These are phyloP conservation scores for Claviceps maximensis DNA, from an alignment of 2,329 filamentous ascomycete species.

Conservation along the genomic window DNA sequence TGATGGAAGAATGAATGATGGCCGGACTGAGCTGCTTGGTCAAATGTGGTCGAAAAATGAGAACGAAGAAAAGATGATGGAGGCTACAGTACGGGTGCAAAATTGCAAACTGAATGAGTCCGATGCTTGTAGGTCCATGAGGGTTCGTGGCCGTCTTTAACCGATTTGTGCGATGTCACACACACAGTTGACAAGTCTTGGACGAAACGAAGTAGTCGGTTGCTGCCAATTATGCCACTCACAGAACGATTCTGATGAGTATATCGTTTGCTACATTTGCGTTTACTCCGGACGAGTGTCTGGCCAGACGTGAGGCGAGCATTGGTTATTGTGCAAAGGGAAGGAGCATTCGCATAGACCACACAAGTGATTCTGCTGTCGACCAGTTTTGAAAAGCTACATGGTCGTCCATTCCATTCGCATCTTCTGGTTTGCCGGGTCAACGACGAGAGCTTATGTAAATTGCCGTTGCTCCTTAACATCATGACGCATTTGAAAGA, in stretches of 20 bases:
- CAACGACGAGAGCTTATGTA: neutral
- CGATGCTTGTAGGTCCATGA: neutral
- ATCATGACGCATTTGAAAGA: neutral
- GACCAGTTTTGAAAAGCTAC: neutral
- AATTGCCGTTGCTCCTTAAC: neutral
- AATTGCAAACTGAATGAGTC: neutral
- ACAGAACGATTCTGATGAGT: neutral
- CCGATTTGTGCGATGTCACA: neutral
- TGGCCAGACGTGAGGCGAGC: neutral
- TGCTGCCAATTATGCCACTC: neutral
- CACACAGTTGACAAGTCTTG: neutral
- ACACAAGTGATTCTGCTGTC: neutral
- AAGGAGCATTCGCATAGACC: neutral
- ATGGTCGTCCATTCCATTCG: neutral
- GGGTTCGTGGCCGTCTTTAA: neutral
- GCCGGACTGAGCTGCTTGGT: neutral
- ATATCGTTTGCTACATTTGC: neutral
- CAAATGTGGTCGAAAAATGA: neutral
- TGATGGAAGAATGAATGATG: neutral
- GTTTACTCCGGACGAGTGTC: neutral
- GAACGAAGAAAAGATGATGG: neutral
- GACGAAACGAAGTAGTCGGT: neutral
- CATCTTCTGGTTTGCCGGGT: neutral
- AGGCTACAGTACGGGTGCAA: neutral
- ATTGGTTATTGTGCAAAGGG: neutral